Percentiles rank a stretch among this genome's conserved stretches.
Evolutionary conservation across 1,139 yeast genomes (phyloP).

Genomic region (Geotrichum australiense): DNA sequence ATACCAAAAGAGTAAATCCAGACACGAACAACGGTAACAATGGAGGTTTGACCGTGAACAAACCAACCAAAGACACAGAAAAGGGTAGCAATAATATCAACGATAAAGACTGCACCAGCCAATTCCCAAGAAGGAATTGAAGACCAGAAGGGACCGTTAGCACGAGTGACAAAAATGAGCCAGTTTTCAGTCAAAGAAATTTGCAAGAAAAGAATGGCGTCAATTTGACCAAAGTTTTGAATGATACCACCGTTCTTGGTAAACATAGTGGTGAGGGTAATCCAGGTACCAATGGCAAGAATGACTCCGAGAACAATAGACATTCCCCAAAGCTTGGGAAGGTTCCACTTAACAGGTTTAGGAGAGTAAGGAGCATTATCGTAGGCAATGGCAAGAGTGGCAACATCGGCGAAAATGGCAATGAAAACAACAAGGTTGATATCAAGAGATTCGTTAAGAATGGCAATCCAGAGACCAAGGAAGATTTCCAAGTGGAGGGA

Average conservation of each 20-base stretch:
- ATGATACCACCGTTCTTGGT: constrained; percentile 54
- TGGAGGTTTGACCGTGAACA: constrained; percentile 56
- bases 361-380: constrained; percentile 95
- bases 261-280: constrained; percentile 64
- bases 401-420: constrained; percentile 73
- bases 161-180: constrained; percentile 72
- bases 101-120: constrained; percentile 60
- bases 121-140: constrained; percentile 70
- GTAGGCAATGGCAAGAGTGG: constrained; percentile 71
- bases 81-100: constrained; percentile 63
- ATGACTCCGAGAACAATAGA: constrained; percentile 59
- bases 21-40: constrained; percentile 59
- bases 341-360: constrained; percentile 97
- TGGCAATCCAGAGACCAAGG: constrained; percentile 69
- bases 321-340: constrained; percentile 78
- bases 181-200: constrained; percentile 72
- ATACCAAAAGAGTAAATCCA: constrained; percentile 67
- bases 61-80: constrained; percentile 69
- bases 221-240: constrained; percentile 65
- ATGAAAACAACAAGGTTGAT: constrained; percentile 65
- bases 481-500: constrained; percentile 67
- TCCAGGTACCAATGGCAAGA: constrained; percentile 68
- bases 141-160: constrained; percentile 73
- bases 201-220: constrained; percentile 64
- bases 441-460: constrained; percentile 57